Percentiles rank a stretch among this genome's conserved stretches.
Evolutionary conservation across 805 yeast species (phyloP).

Genomic region (Isabelozyma rhagii): DNA sequence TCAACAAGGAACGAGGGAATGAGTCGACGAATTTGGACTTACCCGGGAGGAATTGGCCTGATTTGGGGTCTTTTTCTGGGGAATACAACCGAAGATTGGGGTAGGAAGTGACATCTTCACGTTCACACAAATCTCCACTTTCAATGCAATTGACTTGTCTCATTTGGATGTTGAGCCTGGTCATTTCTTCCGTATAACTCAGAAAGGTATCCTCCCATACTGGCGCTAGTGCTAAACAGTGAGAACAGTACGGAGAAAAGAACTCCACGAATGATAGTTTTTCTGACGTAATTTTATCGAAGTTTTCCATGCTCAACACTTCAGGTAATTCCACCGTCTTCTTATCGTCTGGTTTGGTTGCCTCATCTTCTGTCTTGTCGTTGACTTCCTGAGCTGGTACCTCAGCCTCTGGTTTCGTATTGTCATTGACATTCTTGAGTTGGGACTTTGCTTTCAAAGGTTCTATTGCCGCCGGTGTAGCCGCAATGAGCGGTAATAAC

Average conservation of each 20-base stretch:
- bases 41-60: slow-evolving; percentile 22
- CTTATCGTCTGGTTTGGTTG: background rate
- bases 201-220: slow-evolving; percentile 70
- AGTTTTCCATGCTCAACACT: slow-evolving; percentile 43
- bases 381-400: background rate
- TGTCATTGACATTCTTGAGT: background rate
- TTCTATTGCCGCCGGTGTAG: background rate
- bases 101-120: slow-evolving; percentile 60
- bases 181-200: slow-evolving; percentile 43
- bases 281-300: slow-evolving; percentile 45
- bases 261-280: slow-evolving; percentile 80
- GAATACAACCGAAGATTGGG: slow-evolving; percentile 74
- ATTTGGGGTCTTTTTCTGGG: slow-evolving; percentile 38
- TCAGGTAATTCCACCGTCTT: background rate
- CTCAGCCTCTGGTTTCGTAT: background rate
- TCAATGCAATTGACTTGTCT: slow-evolving; percentile 83
- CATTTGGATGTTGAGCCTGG: slow-evolving; percentile 48
- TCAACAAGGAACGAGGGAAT: slow-evolving; percentile 45
- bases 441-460: background rate
- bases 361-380: background rate
- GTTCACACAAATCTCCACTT: slow-evolving; percentile 79
- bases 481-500: background rate
- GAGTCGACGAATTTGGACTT: slow-evolving; percentile 31
- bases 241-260: slow-evolving; percentile 85
- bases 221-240: slow-evolving; percentile 79